Evolutionary conservation across 2,329 filamentous ascomycete genomes (phyloP), one percentile per base, ranked within the genome.

Genomic region (Sporothrix inflata): DNA sequence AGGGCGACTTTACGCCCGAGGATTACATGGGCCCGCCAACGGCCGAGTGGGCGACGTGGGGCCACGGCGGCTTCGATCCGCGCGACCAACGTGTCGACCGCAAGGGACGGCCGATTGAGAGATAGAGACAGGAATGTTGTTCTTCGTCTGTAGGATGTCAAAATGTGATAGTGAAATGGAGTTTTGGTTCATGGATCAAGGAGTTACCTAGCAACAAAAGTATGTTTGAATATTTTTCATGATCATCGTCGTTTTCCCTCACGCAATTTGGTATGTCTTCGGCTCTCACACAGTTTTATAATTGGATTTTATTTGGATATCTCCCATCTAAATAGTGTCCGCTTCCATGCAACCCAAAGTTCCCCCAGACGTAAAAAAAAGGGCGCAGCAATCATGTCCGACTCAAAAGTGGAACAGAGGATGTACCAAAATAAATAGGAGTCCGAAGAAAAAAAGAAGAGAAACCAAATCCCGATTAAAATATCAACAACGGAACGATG

Each of bases 31-130:
- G 91, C 4, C 86, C 86, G 53, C 87, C 92, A 76, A 98, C 94
- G 49, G 93, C 94, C 0, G 94, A 97, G 79, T 98, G 95, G 96
- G 95, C 95, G 11, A 89, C 91, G 21, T 98, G 94, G 94, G 96
- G 95, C 0, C 93, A 94, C 75, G 95, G 95, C 1, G 96, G 95
- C 0, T 98, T 98, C 80, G 94, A 98, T 82, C 95, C 95, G 0
- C 87, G 92, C 66, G 96, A 98, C 81, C 89, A 92, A 80, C 87
- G 95, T 75, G 94, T 98, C 9, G 92, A 95, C 80, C 88, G 91
- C 76, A 98, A 97, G 83, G 94, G 94, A 1, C 90, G 90, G 77
- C 89, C 88, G 75, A 87, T 89, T 74, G 86, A 85, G 74, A 76
- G 74, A 74, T 72, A 60, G 65, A 67, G 4, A 30, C 27, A 69